Conservation (phyloP, 495 filamentous ascomycete genomes). For the Penicillium desertorum region DNA sequence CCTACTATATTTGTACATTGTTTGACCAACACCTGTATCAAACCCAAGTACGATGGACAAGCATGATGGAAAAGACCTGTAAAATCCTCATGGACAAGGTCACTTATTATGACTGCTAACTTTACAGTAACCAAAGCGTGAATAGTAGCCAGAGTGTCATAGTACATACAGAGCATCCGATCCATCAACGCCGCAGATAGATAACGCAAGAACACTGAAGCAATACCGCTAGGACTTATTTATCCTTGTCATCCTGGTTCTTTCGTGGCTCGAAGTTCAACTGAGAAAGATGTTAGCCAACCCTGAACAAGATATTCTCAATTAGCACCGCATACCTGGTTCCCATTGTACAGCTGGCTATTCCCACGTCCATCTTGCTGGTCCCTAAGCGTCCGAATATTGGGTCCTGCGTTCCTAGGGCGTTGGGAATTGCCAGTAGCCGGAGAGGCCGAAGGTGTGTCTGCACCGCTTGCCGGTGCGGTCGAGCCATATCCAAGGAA, state of each 20-base stretch:
- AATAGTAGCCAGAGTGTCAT: not conserved
- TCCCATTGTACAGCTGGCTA: conserved; percentile 82
- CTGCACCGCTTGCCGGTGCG: conserved; percentile 15
- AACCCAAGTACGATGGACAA: not conserved
- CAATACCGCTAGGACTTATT: conserved; percentile 8
- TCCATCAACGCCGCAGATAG: not conserved
- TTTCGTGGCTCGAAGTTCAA: conserved; percentile 72
- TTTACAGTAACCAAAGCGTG: not conserved
- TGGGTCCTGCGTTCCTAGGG: conserved; percentile 27
- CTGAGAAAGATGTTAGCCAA: conserved; percentile 35
- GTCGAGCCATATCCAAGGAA: conserved; percentile 53
- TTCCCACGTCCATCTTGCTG: conserved; percentile 51
- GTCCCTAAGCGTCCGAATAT: conserved; percentile 60
- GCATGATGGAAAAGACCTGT: not conserved
- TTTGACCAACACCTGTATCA: not conserved
- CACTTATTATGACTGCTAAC: not conserved
- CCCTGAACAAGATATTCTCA: not conserved
- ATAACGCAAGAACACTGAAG: not conserved
- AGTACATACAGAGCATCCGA: not conserved
- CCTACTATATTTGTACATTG: not conserved
- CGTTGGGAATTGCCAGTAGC: conserved; percentile 16
- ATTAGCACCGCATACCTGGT: conserved; percentile 62
- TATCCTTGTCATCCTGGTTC: conserved; percentile 53
- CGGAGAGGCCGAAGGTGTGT: conserved; percentile 15
- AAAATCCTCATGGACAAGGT: not conserved